Base-by-base conservation (phyloP, 768 basidiomycete species). In the Kwoniella dendrophila region DNA sequence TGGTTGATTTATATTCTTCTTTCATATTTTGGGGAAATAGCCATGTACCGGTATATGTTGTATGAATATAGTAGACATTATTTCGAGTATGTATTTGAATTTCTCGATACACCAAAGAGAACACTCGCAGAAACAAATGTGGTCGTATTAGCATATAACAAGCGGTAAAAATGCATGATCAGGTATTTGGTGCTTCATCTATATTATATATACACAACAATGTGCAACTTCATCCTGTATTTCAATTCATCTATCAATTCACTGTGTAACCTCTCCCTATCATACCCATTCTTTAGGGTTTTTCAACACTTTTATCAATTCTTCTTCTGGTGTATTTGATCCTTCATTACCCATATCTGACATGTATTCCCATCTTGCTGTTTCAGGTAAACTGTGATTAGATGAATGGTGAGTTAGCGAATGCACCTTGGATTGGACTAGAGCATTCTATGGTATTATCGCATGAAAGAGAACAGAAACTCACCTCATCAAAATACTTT, bases 331-430 rank as follows among this genome's bases (percentile, higher is more conserved):
- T 10, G 86, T 86, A 0, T 83, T 86, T 60, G 66, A 58, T 0
- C 79, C 82, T 29, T 86, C 82, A 20, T 79, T 81, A 1, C 88
- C 90, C 66, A 92, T 77, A 6, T 90, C 87, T 3, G 85, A 82
- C 85, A 87, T 87, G 77, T 93, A 94, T 79, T 94, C 92, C 91
- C 91, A 94, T 65, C 90, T 83, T 26, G 89, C 90, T 4, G 86
- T 88, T 79, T 92, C 87, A 0, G 92, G 92, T 54, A 94, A 70
- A 62, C 76, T 78, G 41, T 32, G 16, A 2, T 8, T 14, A 43
- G 20, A 43, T 43, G 18, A 8, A 43, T 10, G 6, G 5, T 6
- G 18, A 11, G n/a, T n/a, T n/a, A n/a, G n/a, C n/a, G n/a, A 44
- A 29, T 4, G 29, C 51, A 52, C 18, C 27, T 32, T 16, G 29